Evolutionary conservation across 2,329 filamentous ascomycete species (phyloP).

Genomic region (Bisporella sp.): DNA sequence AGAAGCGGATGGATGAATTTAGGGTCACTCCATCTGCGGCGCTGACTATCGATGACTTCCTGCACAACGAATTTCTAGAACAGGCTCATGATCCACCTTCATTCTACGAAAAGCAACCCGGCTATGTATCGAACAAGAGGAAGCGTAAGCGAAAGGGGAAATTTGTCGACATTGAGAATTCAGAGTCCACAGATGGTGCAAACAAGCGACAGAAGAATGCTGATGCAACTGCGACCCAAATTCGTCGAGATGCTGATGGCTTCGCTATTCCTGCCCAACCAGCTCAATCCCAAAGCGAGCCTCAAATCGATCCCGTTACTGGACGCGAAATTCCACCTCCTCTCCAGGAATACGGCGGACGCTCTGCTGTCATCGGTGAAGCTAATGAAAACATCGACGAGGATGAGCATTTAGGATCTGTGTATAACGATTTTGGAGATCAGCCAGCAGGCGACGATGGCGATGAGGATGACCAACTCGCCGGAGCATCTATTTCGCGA

Average conservation of each 20-base stretch:
- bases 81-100: slow-evolving; percentile 76
- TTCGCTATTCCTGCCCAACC: slow-evolving; percentile 56
- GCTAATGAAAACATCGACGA: slow-evolving; percentile 2
- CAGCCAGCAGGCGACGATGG: neutral
- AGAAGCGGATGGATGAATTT: slow-evolving; percentile 88
- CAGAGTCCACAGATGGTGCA: slow-evolving; percentile 15
- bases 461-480: slow-evolving; percentile 12
- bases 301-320: too few species aligned
- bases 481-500: slow-evolving; percentile 4
- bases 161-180: slow-evolving; percentile 7
- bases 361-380: neutral
- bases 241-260: slow-evolving; percentile 56
- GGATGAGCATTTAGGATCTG: neutral
- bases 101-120: slow-evolving; percentile 60
- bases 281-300: slow-evolving; percentile 4
- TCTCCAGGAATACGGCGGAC: too few species aligned
- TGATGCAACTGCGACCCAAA: slow-evolving; percentile 21
- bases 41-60: slow-evolving; percentile 82
- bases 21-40: slow-evolving; percentile 76
- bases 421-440: slow-evolving; percentile 30
- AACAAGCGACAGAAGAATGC: slow-evolving; percentile 20
- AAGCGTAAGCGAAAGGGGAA: slow-evolving; percentile 37
- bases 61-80: slow-evolving; percentile 64
- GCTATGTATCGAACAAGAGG: slow-evolving; percentile 46
- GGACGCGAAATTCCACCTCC: too few species aligned